Base-by-base conservation (phyloP, 306 rosid genomes). In the Arachis stenosperma region DNA sequence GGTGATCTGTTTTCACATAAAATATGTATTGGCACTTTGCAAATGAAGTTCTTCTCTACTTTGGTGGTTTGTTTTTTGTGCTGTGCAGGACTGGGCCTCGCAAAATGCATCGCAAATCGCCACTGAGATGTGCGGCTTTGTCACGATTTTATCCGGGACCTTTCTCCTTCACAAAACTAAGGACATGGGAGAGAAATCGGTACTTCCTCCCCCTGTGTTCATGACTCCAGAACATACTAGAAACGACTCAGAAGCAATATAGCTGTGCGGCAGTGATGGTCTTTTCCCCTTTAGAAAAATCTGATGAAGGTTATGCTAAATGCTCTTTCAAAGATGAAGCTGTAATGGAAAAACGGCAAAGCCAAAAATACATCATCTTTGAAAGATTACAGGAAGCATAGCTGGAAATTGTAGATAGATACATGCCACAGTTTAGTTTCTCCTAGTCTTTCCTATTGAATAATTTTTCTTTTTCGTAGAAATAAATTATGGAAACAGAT, bases 111-210 rank as follows among this genome's bases (percentile, higher is more conserved):
- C 96, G 30, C 97, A 90, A 41, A 88, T 93, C 9, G 94, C 84
- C 40, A 85, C 97, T 4, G 93, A 93, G 60, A 41, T 93, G 68
- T 93, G 97, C 61, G 98, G 98, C 50, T 93, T 93, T 78, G 88
- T 91, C 22, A 91, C 97, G 30, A 93, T 93, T 61, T 83, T 93
- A 56, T 69, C 96, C 3, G 98, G 98, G 58, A 91, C 98, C 4
- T 93, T 93, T 83, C 96, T 93, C 65, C 98, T 93, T 50, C 98
- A 91, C 82, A 89, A 85, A 82, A 93, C 98, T 51, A 85, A 90
- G 81, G 96, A 93, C 42, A 88, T 93, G 98, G 98, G 93, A 44
- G 77, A 67, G 39, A 65, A n/a, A 53, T 80, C 90, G 37, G 37
- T 33, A 0, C 0, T 42, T 2, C 81, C 86, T 17, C n/a, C 83